A percentile compares a stretch with the other conserved stretches of the same genome.
Conservation (phyloP, 768 basidiomycete species). For the Psilocybe cyanescens region DNA sequence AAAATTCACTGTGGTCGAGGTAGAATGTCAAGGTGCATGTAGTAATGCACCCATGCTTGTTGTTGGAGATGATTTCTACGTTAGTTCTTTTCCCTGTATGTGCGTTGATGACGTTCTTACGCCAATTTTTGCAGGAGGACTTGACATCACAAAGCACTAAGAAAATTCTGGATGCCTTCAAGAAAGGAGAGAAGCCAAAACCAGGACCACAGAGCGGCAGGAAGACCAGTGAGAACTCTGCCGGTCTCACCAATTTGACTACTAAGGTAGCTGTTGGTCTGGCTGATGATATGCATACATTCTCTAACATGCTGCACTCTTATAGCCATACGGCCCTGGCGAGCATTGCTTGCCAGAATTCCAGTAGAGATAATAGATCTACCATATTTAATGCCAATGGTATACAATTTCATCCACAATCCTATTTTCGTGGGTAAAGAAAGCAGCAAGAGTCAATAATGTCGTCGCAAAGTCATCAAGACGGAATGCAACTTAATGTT, state of each 20-base stretch:
- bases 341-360: constrained; percentile 89
- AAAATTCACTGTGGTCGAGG: constrained; percentile 97
- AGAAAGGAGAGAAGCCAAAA: constrained; percentile 84
- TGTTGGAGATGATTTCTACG: constrained; percentile 96
- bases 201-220: constrained; percentile 93
- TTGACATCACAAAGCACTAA: constrained; percentile 77
- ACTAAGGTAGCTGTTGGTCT: constrained; percentile 56
- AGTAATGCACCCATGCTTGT: constrained; percentile 98
- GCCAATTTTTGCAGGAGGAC: constrained; percentile 64
- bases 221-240: constrained; percentile 90
- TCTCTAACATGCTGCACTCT: constrained; percentile 16
- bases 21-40: constrained; percentile 98
- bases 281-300: background rate
- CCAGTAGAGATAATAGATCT: constrained; percentile 46
- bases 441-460: background rate
- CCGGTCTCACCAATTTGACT: constrained; percentile 81
- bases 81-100: constrained; percentile 38
- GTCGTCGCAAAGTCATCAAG: background rate
- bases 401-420: background rate
- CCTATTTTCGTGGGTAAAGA: background rate
- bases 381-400: constrained; percentile 6
- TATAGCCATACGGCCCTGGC: constrained; percentile 93
- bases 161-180: constrained; percentile 79
- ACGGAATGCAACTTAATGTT: background rate
- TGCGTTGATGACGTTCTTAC: constrained; percentile 11